Conservation (phyloP, 179 eudicot species). For the Sideroxylon spinosum region DNA sequence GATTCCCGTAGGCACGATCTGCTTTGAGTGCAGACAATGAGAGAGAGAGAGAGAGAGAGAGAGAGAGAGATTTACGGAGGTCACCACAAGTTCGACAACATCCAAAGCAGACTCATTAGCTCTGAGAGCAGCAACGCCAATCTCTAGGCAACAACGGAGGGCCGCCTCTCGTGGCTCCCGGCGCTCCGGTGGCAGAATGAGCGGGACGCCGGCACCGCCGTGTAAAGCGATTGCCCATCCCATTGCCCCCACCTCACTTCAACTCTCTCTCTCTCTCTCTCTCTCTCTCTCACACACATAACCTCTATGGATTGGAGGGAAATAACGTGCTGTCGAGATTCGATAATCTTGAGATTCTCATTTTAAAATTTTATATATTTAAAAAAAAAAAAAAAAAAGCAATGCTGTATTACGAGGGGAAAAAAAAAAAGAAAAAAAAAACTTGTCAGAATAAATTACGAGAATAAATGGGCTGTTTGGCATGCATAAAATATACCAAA, state of each 20-base stretch:
- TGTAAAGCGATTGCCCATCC: slow-evolving; percentile 92
- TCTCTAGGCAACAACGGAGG: slow-evolving; percentile 56
- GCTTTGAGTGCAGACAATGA: no score
- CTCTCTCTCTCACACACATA: neutral
- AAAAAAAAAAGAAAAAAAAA: no score
- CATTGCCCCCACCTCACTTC: slow-evolving; percentile 27
- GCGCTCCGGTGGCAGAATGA: slow-evolving; percentile 38
- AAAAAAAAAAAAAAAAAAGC: no score
- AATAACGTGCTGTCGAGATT: no score
- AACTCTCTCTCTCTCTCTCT: neutral
- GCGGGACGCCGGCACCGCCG: slow-evolving; percentile 85
- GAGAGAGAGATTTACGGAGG: neutral
- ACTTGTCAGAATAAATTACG: no score
- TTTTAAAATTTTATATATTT: no score
- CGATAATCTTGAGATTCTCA: no score
- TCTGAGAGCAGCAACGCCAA: slow-evolving; percentile 50
- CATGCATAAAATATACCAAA: no score
- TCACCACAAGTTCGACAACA: slow-evolving; percentile 82
- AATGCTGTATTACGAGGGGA: no score
- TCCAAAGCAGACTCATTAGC: slow-evolving; percentile 44
- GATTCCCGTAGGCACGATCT: no score
- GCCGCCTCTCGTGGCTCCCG: slow-evolving; percentile 46
- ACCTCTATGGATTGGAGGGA: no score
- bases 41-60: neutral
- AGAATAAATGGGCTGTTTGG: no score